Conservation (phyloP, 2,329 filamentous ascomycete genomes). For the Fonsecaea multimorphosa region DNA sequence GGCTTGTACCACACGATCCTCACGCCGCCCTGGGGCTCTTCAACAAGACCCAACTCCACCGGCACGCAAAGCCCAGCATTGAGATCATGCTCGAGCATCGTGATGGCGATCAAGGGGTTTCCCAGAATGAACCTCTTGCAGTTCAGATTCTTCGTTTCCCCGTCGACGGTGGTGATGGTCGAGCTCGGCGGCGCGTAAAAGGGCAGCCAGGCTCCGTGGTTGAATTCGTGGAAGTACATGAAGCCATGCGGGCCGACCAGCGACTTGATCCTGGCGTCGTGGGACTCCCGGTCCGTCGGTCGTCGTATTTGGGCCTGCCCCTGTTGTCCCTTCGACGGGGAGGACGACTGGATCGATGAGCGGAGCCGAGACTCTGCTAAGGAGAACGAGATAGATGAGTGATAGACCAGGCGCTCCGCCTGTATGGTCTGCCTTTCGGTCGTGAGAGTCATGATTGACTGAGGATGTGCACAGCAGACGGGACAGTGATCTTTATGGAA, state of each 20-base stretch:
- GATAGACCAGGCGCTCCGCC: slow-evolving; percentile 21
- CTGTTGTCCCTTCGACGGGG: not conserved
- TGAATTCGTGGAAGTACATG: slow-evolving; percentile 33
- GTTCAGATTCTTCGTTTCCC: slow-evolving; percentile 13
- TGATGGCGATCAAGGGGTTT: slow-evolving; percentile 30
- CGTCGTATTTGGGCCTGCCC: not conserved
- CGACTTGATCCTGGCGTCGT: slow-evolving; percentile 12
- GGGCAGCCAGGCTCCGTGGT: slow-evolving; percentile 27
- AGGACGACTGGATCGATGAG: slow-evolving; percentile 21
- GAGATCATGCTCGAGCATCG: slow-evolving; percentile 28
- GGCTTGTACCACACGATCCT: slow-evolving; percentile 26
- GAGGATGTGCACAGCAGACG: not conserved
- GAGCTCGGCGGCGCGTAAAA: slow-evolving; percentile 22
- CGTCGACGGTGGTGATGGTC: slow-evolving; percentile 3
- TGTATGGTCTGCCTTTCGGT: slow-evolving; percentile 16
- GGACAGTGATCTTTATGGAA: not conserved
- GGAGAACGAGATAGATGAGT: slow-evolving; percentile 17
- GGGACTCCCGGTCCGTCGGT: slow-evolving; percentile 14
- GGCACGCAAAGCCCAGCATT: slow-evolving; percentile 30
- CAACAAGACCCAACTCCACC: slow-evolving; percentile 27
- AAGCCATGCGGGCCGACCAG: slow-evolving; percentile 26
- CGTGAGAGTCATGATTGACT: slow-evolving; percentile 15
- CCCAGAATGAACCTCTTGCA: slow-evolving; percentile 26
- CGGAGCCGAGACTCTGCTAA: slow-evolving; percentile 23
- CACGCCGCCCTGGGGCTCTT: slow-evolving; percentile 21